Percentiles rank a stretch among this genome's conserved stretches.
Evolutionary conservation across 495 filamentous ascomycete species (phyloP).

Genomic region (Chaetomium fimeti): DNA sequence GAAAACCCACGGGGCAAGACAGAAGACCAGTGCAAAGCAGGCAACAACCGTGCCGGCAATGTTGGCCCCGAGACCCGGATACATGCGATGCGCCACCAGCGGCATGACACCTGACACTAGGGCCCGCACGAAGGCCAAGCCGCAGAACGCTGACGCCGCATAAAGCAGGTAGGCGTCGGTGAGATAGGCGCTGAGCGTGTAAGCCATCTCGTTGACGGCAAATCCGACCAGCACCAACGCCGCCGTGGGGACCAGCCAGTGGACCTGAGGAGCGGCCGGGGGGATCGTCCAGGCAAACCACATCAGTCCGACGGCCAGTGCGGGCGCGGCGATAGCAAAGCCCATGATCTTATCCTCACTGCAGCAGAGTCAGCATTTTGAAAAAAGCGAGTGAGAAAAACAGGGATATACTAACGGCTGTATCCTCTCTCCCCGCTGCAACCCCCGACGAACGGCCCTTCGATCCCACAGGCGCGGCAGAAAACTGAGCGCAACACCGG

Average conservation of each 20-base stretch:
- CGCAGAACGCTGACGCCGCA: slow-evolving; percentile 1
- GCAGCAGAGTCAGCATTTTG: neutral
- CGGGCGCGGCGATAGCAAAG: slow-evolving; percentile 2
- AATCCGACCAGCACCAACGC: neutral
- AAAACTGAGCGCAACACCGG: neutral
- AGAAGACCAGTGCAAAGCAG: slow-evolving; percentile 1
- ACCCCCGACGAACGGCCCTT: neutral
- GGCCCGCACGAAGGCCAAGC: slow-evolving; percentile 3
- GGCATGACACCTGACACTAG: slow-evolving; percentile 1
- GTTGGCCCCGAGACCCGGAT: neutral
- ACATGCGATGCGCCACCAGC: neutral
- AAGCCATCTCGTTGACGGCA: slow-evolving; percentile 10
- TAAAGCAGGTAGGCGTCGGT: neutral
- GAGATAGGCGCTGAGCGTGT: slow-evolving; percentile 9
- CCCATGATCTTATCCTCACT: slow-evolving; percentile 3
- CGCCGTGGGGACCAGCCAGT: slow-evolving; percentile 3
- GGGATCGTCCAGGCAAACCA: slow-evolving; percentile 3
- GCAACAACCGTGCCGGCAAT: slow-evolving; percentile 1
- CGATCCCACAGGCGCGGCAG: slow-evolving; percentile 1
- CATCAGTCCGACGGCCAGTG: slow-evolving; percentile 1
- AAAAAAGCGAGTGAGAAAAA: neutral
- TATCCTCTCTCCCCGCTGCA: neutral
- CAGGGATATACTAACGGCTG: slow-evolving; percentile 2
- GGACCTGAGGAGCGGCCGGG: neutral
- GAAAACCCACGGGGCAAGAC: slow-evolving; percentile 1